These are phyloP conservation scores for Dispira parvispora DNA, from an alignment of 192 early-diverging fungal genomes.

Conservation along the genomic window DNA sequence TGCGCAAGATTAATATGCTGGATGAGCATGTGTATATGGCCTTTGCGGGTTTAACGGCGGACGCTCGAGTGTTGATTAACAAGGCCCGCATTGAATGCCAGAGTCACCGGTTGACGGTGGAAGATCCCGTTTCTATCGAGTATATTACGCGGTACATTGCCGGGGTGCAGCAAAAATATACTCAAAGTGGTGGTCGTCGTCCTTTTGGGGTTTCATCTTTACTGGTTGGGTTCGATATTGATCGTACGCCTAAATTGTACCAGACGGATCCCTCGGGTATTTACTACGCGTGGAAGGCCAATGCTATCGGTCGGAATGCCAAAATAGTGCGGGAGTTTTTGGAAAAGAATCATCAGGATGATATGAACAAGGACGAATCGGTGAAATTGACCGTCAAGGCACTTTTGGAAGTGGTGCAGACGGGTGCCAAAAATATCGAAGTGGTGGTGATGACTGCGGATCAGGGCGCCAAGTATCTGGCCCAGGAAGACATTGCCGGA, in stretches of 20 bases:
- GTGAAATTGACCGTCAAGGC: constrained; percentile 85
- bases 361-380: constrained; percentile 58
- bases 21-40: constrained; percentile 96
- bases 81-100: constrained; percentile 96
- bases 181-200: constrained; percentile 93
- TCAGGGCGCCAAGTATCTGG: constrained; percentile 46
- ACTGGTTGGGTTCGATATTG: constrained; percentile 82
- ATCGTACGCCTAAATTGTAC: constrained; percentile 82
- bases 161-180: constrained; percentile 96
- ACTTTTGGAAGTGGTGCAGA: constrained; percentile 95
- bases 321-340: constrained; percentile 97
- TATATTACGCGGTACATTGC: constrained; percentile 97
- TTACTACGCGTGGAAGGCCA: constrained; percentile 98
- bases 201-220: constrained; percentile 97
- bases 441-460: constrained; percentile 80
- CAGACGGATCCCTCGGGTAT: constrained; percentile 98
- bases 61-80: constrained; percentile 90
- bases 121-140: constrained; percentile 93
- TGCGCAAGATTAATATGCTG: constrained; percentile 90
- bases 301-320: constrained; percentile 87
- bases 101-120: constrained; percentile 89
- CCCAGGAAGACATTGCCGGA: constrained; percentile 54
- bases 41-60: constrained; percentile 86
- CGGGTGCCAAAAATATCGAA: constrained; percentile 99
- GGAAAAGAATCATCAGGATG: constrained; percentile 91